Percentiles rank a stretch among this genome's conserved stretches.
These are phyloP conservation scores for Bacterosira constricta DNA, from an alignment of 108 stramenopile genomes.

Conservation along the genomic window DNA sequence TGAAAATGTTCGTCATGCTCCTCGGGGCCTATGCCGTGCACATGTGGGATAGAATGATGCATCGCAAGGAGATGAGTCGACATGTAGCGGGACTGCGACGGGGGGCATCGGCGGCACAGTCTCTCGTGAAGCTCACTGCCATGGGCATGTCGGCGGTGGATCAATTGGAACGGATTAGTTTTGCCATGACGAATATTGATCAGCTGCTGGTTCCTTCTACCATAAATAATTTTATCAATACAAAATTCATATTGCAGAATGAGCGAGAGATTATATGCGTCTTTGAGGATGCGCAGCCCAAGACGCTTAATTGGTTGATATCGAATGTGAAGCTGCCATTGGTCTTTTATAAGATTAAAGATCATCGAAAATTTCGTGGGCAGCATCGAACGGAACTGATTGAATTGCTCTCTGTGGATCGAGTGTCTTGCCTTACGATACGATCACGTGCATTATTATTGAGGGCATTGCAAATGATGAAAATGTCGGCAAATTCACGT, in stretches of 20 bases:
- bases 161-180: slow-evolving; percentile 68
- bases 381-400: slow-evolving; percentile 89
- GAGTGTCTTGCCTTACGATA: slow-evolving; percentile 79
- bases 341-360: slow-evolving; percentile 97
- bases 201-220: slow-evolving; percentile 88
- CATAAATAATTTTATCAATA: slow-evolving; percentile 91
- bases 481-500: slow-evolving; percentile 81
- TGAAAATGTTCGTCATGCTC: slow-evolving; percentile 72
- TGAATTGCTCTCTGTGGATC: slow-evolving; percentile 84
- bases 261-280: slow-evolving; percentile 92
- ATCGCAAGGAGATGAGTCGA: slow-evolving; percentile 70
- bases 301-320: slow-evolving; percentile 92
- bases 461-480: slow-evolving; percentile 81
- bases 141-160: slow-evolving; percentile 70
- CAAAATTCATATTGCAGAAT: slow-evolving; percentile 78
- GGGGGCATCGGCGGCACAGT: slow-evolving; percentile 49
- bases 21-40: slow-evolving; percentile 83
- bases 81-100: slow-evolving; percentile 53
- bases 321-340: slow-evolving; percentile 89
- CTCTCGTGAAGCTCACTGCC: slow-evolving; percentile 54
- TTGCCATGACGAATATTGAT: slow-evolving; percentile 84
- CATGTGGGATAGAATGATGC: slow-evolving; percentile 85
- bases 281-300: slow-evolving; percentile 91
- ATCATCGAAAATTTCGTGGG: slow-evolving; percentile 83
- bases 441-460: slow-evolving; percentile 77